Evolutionary conservation across 2,329 filamentous ascomycete genomes (phyloP).

Genomic region (Diaporthe vexans): DNA sequence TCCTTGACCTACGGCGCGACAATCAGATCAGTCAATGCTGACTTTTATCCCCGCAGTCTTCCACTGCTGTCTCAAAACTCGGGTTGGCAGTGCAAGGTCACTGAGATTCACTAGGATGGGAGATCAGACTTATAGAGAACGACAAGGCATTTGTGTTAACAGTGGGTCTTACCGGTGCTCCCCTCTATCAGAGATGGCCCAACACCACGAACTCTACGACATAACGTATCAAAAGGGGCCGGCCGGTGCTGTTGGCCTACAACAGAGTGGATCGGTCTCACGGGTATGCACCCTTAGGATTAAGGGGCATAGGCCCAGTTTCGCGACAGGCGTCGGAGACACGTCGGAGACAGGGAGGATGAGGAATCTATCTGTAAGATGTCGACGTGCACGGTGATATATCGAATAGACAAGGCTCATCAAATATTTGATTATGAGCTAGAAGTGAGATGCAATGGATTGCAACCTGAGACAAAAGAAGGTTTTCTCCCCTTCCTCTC

Average conservation of each 20-base stretch:
- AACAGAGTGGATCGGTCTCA: background rate
- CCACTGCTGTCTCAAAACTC: slow-evolving; percentile 85
- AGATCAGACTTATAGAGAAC: slow-evolving; percentile 44
- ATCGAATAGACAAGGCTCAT: background rate
- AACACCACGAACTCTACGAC: background rate
- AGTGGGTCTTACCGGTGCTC: background rate
- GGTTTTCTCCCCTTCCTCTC: background rate
- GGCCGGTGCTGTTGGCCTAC: background rate
- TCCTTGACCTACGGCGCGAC: background rate
- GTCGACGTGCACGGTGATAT: background rate
- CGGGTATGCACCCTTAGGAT: background rate
- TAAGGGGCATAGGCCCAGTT: background rate
- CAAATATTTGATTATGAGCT: background rate
- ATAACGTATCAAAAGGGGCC: background rate
- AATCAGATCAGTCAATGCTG: background rate
- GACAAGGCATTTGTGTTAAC: background rate
- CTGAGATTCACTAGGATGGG: slow-evolving; percentile 72
- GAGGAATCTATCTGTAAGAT: background rate
- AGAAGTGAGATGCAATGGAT: background rate
- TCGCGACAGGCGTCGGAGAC: background rate
- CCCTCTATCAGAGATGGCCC: background rate
- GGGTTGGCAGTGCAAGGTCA: slow-evolving; percentile 91
- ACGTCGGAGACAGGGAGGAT: background rate
- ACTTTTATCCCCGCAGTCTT: slow-evolving; percentile 69
- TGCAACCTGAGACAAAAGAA: background rate